These are phyloP conservation scores for Agrostemma githago DNA, from an alignment of 148 eudicot genomes.

Conservation along the genomic window DNA sequence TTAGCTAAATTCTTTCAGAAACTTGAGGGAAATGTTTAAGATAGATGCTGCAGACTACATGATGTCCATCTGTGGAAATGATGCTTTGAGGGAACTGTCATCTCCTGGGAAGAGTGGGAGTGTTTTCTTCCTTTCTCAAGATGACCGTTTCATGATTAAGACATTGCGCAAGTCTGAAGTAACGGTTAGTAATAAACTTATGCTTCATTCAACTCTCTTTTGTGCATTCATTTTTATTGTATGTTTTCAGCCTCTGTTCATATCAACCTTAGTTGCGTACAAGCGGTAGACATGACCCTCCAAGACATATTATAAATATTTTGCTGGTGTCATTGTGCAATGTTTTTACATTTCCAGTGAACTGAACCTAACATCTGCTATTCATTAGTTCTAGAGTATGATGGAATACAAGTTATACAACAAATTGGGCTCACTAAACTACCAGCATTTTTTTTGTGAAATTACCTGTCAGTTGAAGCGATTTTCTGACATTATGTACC, in stretches of 20 bases:
- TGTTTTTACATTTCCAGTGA: too few species aligned
- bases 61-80: slow-evolving; percentile 99
- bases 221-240: background rate
- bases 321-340: background rate
- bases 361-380: too few species aligned
- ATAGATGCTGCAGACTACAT: slow-evolving; percentile 98
- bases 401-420: too few species aligned
- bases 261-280: background rate
- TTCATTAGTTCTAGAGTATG: too few species aligned
- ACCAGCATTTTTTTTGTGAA: too few species aligned
- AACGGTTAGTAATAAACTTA: slow-evolving; percentile 46
- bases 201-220: slow-evolving; percentile 1
- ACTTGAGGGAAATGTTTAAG: slow-evolving; percentile 92
- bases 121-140: slow-evolving; percentile 93
- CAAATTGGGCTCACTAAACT: too few species aligned
- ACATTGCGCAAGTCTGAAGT: slow-evolving; percentile 91
- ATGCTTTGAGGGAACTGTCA: slow-evolving; percentile 88
- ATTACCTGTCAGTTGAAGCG: too few species aligned
- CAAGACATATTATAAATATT: background rate
- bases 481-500: too few species aligned
- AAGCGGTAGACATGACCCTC: background rate
- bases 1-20: slow-evolving; percentile 34
- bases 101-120: slow-evolving; percentile 99
- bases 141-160: slow-evolving; percentile 98
- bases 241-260: background rate